Conservation (phyloP, 2,329 filamentous ascomycete genomes). For the Trichophyton rubrum region DNA sequence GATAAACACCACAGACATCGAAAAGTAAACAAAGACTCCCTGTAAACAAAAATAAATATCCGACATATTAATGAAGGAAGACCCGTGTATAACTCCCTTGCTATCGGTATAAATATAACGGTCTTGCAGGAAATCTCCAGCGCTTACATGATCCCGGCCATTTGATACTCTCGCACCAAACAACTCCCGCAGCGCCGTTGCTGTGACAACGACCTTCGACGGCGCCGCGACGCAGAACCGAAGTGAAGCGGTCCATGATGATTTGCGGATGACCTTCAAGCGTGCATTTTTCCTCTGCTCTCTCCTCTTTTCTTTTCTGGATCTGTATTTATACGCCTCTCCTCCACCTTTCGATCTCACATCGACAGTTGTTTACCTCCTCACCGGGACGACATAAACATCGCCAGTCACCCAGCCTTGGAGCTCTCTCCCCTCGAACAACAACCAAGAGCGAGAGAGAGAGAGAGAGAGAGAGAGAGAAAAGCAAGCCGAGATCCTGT, state of each 20-base stretch:
- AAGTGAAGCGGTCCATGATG: constrained; percentile 3
- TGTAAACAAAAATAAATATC: not conserved
- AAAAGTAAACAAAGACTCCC: not conserved
- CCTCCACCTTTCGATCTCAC: not conserved
- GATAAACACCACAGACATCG: not conserved
- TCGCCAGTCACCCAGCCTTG: not conserved
- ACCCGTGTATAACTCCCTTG: not conserved
- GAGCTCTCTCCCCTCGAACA: not conserved
- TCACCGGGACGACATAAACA: not conserved
- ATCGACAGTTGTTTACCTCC: not conserved
- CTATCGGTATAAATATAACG: not conserved
- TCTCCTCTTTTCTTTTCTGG: not conserved
- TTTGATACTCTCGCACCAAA: not conserved
- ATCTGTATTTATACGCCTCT: not conserved
- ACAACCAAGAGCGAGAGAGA: not conserved
- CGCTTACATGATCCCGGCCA: not conserved
- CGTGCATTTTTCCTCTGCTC: not conserved
- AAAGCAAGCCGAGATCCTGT: not conserved
- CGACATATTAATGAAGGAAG: not conserved
- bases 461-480: not conserved
- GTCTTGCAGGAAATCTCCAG: not conserved
- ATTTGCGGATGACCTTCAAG: not conserved
- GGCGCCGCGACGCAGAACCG: constrained; percentile 1
- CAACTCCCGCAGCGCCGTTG: not conserved
- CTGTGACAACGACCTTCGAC: constrained; percentile 5